These are phyloP conservation scores for Periconia sp. DNA, from an alignment of 2,329 filamentous ascomycete species.

Conservation along the genomic window DNA sequence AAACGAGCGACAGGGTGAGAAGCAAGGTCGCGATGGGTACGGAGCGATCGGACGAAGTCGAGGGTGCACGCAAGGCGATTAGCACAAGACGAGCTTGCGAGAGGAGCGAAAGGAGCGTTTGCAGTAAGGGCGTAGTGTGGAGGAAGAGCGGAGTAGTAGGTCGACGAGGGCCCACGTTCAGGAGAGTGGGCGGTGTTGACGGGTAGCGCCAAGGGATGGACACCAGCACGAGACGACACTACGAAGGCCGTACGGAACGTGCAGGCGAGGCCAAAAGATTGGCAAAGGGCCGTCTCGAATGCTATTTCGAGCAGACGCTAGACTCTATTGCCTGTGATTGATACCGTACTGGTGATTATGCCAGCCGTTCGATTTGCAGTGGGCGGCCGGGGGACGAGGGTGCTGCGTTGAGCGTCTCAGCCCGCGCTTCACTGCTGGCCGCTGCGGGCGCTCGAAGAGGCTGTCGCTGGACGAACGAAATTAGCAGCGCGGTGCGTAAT, in stretches of 20 bases:
- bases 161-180: no score
- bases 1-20: conserved; percentile 36
- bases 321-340: conserved; percentile 5
- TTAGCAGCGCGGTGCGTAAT: conserved; percentile 13
- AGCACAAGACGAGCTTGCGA: no score
- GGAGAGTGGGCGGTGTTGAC: no score
- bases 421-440: conserved; percentile 4
- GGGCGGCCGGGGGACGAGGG: not conserved
- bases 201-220: no score
- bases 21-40: conserved; percentile 15
- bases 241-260: no score
- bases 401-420: conserved; percentile 9
- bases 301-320: conserved; percentile 9
- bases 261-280: not conserved
- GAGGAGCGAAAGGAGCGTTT: no score
- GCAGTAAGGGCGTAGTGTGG: no score
- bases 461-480: not conserved
- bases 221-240: no score
- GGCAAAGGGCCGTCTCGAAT: not conserved
- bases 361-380: conserved; percentile 4
- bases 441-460: not conserved
- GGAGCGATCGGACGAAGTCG: conserved; percentile 11
- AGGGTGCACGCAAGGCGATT: no score
- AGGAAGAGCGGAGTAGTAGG: no score
- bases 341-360: conserved; percentile 1